Conservation (phyloP, 805 yeast species). For the Metschnikowia henanensis region DNA sequence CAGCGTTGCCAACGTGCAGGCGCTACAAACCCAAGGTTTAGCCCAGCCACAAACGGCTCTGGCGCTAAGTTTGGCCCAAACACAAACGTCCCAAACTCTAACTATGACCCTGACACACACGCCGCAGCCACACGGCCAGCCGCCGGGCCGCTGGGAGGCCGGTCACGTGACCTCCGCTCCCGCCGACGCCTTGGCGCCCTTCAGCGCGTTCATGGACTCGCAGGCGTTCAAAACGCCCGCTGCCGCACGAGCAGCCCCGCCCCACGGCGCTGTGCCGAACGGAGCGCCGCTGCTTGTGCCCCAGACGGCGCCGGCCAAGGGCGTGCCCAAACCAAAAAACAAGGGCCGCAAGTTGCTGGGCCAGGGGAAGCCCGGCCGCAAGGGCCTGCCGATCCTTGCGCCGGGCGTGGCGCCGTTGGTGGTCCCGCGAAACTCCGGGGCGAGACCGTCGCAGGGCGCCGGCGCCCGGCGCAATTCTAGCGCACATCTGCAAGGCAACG, state of each 20-base stretch:
- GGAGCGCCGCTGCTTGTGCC: not conserved
- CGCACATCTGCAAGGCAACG: too few species aligned
- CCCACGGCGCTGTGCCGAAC: not conserved
- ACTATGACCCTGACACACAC: too few species aligned
- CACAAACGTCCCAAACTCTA: too few species aligned
- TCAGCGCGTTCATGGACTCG: not conserved
- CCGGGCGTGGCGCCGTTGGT: constrained; percentile 13
- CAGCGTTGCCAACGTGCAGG: too few species aligned
- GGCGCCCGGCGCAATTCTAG: too few species aligned
- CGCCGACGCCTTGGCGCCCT: constrained; percentile 1
- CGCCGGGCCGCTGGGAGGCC: not conserved
- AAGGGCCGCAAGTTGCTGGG: constrained; percentile 4
- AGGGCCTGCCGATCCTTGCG: constrained; percentile 12
- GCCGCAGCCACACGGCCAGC: too few species aligned
- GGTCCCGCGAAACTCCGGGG: constrained; percentile 2
- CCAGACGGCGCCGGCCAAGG: not conserved
- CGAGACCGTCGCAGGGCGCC: not conserved
- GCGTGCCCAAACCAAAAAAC: constrained; percentile 2
- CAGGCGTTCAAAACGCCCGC: constrained; percentile 3
- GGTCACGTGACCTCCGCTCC: not conserved
- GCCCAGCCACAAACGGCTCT: too few species aligned
- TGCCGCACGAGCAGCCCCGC: not conserved
- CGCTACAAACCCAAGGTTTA: not conserved
- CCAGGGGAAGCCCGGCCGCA: constrained; percentile 2
- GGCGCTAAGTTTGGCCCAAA: too few species aligned